These are phyloP conservation scores for Cytospora paraplurivora DNA, from an alignment of 2,329 filamentous ascomycete genomes.

Conservation along the genomic window DNA sequence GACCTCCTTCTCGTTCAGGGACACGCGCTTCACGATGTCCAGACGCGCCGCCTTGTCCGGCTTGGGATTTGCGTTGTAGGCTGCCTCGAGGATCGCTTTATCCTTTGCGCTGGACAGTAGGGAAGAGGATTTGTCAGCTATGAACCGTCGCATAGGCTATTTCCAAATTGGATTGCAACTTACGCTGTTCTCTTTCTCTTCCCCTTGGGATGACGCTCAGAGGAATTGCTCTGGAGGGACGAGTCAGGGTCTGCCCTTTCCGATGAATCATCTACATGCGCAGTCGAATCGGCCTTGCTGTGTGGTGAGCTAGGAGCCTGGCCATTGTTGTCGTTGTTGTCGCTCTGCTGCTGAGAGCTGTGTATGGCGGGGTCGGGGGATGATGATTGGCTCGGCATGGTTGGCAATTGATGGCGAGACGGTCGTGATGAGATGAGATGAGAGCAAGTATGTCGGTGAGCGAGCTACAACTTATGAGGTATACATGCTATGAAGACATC, in stretches of 20 bases:
- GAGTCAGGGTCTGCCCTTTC: constrained; percentile 24
- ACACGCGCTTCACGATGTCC: constrained; percentile 81
- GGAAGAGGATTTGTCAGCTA: constrained; percentile 14
- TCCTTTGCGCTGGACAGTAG: constrained; percentile 70
- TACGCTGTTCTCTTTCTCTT: constrained; percentile 67
- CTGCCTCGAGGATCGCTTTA: constrained; percentile 83
- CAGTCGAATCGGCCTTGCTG: constrained; percentile 22
- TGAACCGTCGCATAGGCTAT: constrained; percentile 8
- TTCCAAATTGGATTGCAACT: constrained; percentile 36
- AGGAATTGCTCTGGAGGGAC: constrained; percentile 27
- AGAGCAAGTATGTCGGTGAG: constrained; percentile 3
- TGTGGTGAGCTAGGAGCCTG: constrained; percentile 25
- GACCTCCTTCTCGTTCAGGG: constrained; percentile 92
- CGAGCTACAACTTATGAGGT: not conserved
- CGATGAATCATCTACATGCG: constrained; percentile 16
- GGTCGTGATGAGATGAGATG: not conserved
- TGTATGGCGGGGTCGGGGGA: constrained; percentile 20
- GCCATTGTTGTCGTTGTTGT: constrained; percentile 15
- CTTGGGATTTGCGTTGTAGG: constrained; percentile 83
- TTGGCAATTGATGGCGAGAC: not conserved
- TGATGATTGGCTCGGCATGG: constrained; percentile 27
- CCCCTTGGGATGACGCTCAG: constrained; percentile 55
- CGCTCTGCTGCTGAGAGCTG: constrained; percentile 23
- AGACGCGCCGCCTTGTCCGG: constrained; percentile 88
- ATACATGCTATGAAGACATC: constrained; percentile 20